phyloP scores from a whole-genome alignment of 306 rosid genomes.

The Castanospermum australe region DNA sequence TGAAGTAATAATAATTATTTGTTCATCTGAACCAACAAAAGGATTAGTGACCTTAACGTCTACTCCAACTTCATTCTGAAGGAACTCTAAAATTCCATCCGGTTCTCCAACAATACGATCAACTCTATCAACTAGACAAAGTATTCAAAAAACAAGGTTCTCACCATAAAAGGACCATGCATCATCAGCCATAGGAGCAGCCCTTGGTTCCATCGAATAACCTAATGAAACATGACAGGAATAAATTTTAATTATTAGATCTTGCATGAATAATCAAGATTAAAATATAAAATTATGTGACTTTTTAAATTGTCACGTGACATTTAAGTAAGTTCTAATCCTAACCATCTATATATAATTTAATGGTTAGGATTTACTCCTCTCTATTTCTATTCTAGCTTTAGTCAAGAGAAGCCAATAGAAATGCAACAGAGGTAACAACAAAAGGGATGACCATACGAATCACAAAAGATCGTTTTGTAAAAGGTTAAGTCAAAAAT shows the following conservation, averaged over 20 bases:
- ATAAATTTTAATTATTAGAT: too few relatives aligned
- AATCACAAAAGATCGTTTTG: background rate
- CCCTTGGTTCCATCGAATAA: conserved; percentile 61
- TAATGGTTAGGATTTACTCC: too few relatives aligned
- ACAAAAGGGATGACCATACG: background rate
- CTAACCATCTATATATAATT: too few relatives aligned
- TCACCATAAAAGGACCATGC: conserved; percentile 61
- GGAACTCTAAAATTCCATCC: conserved; percentile 78
- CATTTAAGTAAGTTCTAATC: too few relatives aligned
- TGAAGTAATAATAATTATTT: conserved; percentile 77
- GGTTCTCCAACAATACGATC: conserved; percentile 80
- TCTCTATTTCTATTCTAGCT: too few relatives aligned
- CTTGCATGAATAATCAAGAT: too few relatives aligned
- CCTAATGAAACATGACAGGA: too few relatives aligned
- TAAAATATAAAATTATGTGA: too few relatives aligned
- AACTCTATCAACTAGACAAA: conserved; percentile 81
- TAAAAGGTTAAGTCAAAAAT: background rate
- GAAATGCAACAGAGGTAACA: background rate
- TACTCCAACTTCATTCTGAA: conserved; percentile 87
- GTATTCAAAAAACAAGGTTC: conserved; percentile 84
- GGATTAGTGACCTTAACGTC: conserved; percentile 72
- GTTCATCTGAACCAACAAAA: conserved; percentile 78
- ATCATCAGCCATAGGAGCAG: conserved; percentile 53
- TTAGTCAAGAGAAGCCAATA: background rate
- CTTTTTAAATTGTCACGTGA: too few relatives aligned